These are phyloP conservation scores for Fragaria vesca DNA, from an alignment of 306 rosid species.

Conservation along the genomic window DNA sequence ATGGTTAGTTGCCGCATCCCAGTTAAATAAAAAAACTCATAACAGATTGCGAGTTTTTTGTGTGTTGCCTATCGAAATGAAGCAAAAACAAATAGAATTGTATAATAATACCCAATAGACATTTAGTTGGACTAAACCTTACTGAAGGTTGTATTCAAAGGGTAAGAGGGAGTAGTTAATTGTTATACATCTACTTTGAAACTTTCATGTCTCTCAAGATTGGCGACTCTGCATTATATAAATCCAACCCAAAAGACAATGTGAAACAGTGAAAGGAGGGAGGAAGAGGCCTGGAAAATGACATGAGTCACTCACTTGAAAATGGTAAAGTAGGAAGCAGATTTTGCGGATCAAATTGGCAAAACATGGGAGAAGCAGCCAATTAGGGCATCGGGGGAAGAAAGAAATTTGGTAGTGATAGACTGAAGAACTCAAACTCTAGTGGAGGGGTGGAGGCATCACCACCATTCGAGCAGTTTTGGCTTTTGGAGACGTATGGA, in stretches of 20 bases:
- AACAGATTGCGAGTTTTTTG: background rate
- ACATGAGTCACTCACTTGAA: background rate
- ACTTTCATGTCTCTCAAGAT: background rate
- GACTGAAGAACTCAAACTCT: background rate
- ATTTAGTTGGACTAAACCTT: background rate
- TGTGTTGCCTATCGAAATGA: background rate
- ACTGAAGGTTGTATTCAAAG: background rate
- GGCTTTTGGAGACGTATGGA: background rate
- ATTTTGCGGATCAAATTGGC: conserved; percentile 17
- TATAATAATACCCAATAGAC: background rate
- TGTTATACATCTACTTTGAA: background rate
- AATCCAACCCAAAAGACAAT: background rate
- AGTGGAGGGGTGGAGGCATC: background rate
- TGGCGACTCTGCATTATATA: background rate
- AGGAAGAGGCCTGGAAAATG: background rate
- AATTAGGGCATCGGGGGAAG: background rate
- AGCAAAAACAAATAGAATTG: background rate
- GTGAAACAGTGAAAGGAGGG: background rate
- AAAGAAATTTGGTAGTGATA: background rate
- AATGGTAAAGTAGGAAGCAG: background rate
- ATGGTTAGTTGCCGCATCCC: background rate
- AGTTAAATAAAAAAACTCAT: too few relatives aligned
- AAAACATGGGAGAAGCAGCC: background rate
- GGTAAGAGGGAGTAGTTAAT: background rate
- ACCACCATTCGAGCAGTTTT: background rate